A percentile compares a stretch with the other conserved stretches of the same genome.
phyloP scores from a whole-genome alignment of 345 rosid species.

The Mercurialis annua region DNA sequence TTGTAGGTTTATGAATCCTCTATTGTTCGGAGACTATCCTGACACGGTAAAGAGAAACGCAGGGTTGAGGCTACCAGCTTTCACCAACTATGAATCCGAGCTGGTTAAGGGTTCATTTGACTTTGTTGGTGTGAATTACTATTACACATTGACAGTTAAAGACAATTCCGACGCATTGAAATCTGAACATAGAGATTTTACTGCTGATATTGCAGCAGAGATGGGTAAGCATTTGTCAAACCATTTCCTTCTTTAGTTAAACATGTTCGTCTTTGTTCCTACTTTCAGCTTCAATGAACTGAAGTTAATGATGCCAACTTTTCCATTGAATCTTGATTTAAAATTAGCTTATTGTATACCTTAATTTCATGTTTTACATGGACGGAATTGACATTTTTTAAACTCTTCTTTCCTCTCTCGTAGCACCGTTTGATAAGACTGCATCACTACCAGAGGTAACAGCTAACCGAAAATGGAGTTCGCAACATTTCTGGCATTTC shows the following conservation, averaged over 20 bases:
- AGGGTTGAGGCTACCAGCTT: slow-evolving; percentile 66
- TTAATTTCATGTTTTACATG: not conserved
- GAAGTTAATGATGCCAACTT: not conserved
- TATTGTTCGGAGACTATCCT: slow-evolving; percentile 78
- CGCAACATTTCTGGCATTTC: too few relatives aligned
- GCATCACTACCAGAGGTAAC: not conserved
- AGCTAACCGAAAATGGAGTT: not conserved
- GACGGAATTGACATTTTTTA: not conserved
- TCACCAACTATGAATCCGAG: slow-evolving; percentile 52
- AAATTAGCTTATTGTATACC: not conserved
- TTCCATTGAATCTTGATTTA: not conserved
- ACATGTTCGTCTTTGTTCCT: not conserved
- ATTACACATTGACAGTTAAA: slow-evolving; percentile 22
- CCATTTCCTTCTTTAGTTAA: not conserved
- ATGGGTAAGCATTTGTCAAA: slow-evolving; percentile 17
- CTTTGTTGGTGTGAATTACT: slow-evolving; percentile 53
- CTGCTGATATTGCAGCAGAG: slow-evolving; percentile 29
- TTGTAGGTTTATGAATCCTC: slow-evolving; percentile 58
- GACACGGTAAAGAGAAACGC: slow-evolving; percentile 50
- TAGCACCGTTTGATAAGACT: not conserved
- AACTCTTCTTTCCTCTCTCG: not conserved
- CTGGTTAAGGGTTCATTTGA: slow-evolving; percentile 58
- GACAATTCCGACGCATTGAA: slow-evolving; percentile 28
- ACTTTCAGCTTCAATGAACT: not conserved
- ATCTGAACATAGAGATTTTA: slow-evolving; percentile 29